Evolutionary conservation across 352 stramenopile species (phyloP).

Genomic region (Phytophthora palmivora): DNA sequence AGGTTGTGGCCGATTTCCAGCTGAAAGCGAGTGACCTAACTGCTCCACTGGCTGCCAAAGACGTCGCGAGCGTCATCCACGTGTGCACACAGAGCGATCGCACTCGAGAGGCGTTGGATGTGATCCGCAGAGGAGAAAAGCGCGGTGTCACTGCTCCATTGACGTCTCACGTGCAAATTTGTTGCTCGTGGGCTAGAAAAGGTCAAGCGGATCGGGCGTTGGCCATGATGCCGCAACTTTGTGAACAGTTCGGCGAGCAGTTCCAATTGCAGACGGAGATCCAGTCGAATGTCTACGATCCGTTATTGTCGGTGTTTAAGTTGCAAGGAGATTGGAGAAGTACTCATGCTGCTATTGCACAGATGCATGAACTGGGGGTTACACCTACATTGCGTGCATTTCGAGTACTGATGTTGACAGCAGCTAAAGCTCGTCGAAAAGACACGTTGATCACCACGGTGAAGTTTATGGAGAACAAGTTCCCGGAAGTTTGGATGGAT

Average conservation of each 20-base stretch:
- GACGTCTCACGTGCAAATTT: conserved; percentile 54
- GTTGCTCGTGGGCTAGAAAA: conserved; percentile 54
- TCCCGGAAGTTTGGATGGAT: conserved; percentile 43
- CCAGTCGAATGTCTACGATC: conserved; percentile 47
- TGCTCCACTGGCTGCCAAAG: conserved; percentile 18
- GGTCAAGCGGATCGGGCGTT: conserved; percentile 56
- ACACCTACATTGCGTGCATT: conserved; percentile 59
- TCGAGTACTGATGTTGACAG: conserved; percentile 66
- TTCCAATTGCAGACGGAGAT: conserved; percentile 25
- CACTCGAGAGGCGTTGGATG: conserved; percentile 60
- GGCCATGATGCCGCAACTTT: conserved; percentile 41
- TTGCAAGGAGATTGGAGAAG: conserved; percentile 66
- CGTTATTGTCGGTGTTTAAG: conserved; percentile 66
- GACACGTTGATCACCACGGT: conserved; percentile 59
- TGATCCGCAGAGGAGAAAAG: conserved; percentile 45
- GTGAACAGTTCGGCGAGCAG: conserved; percentile 19
- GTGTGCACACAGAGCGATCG: conserved; percentile 54
- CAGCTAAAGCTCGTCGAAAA: conserved; percentile 50
- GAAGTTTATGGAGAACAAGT: conserved; percentile 54
- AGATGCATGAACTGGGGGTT: conserved; percentile 68
- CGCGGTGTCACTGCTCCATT: conserved; percentile 45
- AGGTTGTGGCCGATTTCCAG: conserved; percentile 57
- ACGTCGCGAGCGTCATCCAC: conserved; percentile 44
- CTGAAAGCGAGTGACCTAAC: conserved; percentile 29
- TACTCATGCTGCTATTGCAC: conserved; percentile 57